phyloP scores from a whole-genome alignment of 768 basidiomycete species.

The Hirschioporus abietinus region DNA sequence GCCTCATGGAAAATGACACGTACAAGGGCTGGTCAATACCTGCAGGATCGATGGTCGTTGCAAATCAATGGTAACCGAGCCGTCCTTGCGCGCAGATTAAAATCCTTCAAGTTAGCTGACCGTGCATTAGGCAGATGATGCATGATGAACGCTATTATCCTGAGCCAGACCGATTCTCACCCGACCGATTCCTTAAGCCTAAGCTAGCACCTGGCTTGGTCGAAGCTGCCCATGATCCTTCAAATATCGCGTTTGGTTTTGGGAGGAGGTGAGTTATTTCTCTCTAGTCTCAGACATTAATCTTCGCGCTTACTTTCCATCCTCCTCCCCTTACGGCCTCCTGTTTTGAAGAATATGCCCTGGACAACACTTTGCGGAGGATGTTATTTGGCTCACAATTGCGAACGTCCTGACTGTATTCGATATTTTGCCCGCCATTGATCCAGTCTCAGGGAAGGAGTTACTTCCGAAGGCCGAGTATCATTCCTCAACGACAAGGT shows the following conservation, averaged over 20 bases:
- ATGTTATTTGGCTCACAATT: constrained; percentile 38
- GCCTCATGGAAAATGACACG: constrained; percentile 51
- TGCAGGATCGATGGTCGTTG: constrained; percentile 29
- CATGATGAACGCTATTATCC: constrained; percentile 29
- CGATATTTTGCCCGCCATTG: constrained; percentile 31
- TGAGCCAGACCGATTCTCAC: constrained; percentile 46
- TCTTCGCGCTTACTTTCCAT: not conserved
- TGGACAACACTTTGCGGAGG: constrained; percentile 37
- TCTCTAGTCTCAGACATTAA: not conserved
- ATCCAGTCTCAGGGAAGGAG: constrained; percentile 26
- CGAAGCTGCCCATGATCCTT: constrained; percentile 24
- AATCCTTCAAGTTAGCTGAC: not conserved
- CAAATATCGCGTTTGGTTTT: constrained; percentile 33
- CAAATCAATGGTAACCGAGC: constrained; percentile 29
- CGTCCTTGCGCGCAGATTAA: not conserved
- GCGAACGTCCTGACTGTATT: constrained; percentile 38
- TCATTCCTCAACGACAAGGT: constrained; percentile 17
- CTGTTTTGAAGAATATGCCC: constrained; percentile 29
- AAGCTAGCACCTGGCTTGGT: not conserved
- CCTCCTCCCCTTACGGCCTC: constrained; percentile 16
- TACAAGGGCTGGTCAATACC: constrained; percentile 45
- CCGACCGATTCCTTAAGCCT: constrained; percentile 44
- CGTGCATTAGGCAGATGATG: constrained; percentile 8
- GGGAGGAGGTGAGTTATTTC: constrained; percentile 23
- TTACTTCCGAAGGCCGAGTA: constrained; percentile 31